These are phyloP conservation scores for Brassica cretica DNA, from an alignment of 345 rosid species.

Conservation along the genomic window DNA sequence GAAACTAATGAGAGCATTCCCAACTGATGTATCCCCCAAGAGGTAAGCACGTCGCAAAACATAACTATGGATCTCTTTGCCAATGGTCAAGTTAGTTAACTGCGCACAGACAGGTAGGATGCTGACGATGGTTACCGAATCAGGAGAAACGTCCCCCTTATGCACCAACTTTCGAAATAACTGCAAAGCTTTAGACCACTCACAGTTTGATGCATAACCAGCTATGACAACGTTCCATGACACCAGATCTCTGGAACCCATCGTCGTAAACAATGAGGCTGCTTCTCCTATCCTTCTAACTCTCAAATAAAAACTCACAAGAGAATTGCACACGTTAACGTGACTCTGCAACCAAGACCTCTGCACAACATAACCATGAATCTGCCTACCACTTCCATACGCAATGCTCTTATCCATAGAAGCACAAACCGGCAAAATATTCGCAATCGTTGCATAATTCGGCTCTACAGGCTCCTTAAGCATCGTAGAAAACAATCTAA, in stretches of 20 bases:
- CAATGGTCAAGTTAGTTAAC: constrained; percentile 44
- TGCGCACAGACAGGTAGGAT: constrained; percentile 74
- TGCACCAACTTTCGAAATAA: constrained; percentile 52
- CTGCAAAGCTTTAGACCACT: constrained; percentile 61
- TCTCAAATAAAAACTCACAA: constrained; percentile 70
- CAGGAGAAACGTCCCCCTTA: constrained; percentile 45
- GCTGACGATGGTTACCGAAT: constrained; percentile 64
- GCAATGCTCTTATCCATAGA: constrained; percentile 47
- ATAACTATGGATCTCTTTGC: constrained; percentile 45
- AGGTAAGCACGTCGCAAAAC: constrained; percentile 33
- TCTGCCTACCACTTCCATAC: constrained; percentile 55
- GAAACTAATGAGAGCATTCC: constrained; percentile 53
- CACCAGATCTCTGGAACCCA: constrained; percentile 69
- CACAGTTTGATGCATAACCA: constrained; percentile 64
- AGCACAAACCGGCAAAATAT: constrained; percentile 62
- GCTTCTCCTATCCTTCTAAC: constrained; percentile 58
- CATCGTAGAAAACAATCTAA: constrained; percentile 64
- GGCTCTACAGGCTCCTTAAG: constrained; percentile 51
- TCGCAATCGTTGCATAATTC: constrained; percentile 59
- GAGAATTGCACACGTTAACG: constrained; percentile 66
- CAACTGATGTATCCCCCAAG: constrained; percentile 41
- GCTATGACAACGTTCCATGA: constrained; percentile 85
- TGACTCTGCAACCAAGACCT: constrained; percentile 50
- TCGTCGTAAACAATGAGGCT: constrained; percentile 58
- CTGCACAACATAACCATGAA: constrained; percentile 62